phyloP scores from a whole-genome alignment of 2,329 filamentous ascomycete species.

The Graphilbum fragrans region DNA sequence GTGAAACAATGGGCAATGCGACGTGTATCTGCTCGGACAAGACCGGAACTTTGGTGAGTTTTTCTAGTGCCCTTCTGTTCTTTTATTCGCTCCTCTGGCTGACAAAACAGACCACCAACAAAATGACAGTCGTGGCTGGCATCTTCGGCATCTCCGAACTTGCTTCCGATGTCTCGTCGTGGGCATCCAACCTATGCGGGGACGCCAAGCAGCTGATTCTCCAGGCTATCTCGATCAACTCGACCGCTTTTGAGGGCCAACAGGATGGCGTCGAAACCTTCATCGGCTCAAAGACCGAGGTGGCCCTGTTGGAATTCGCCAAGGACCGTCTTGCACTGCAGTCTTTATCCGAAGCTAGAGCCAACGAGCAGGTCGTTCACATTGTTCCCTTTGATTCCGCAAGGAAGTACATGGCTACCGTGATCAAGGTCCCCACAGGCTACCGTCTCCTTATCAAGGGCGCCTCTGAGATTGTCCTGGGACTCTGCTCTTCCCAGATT shows the following conservation, averaged over 20 bases:
- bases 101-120: no score
- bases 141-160: no score
- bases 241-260: slow-evolving; percentile 66
- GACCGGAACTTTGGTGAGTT: slow-evolving; percentile 54
- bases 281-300: slow-evolving; percentile 69
- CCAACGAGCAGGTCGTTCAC: slow-evolving; percentile 41
- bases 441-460: slow-evolving; percentile 49
- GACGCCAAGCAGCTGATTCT: slow-evolving; percentile 40
- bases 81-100: no score
- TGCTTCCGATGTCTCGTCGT: no score
- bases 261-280: slow-evolving; percentile 54
- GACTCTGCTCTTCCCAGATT: slow-evolving; percentile 40
- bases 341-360: slow-evolving; percentile 49
- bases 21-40: slow-evolving; percentile 52
- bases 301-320: slow-evolving; percentile 59
- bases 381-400: slow-evolving; percentile 65
- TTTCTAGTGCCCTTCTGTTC: no score
- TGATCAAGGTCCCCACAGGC: slow-evolving; percentile 38
- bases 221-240: slow-evolving; percentile 52
- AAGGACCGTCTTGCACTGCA: slow-evolving; percentile 56
- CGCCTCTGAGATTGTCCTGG: slow-evolving; percentile 51
- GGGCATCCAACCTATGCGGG: slow-evolving; percentile 27
- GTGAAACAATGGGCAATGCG: slow-evolving; percentile 69
- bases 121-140: no score
- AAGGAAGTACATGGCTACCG: slow-evolving; percentile 59